Evolutionary conservation across 192 early-diverging fungal genomes (phyloP).

Genomic region (Umbelopsis ramanniana): DNA sequence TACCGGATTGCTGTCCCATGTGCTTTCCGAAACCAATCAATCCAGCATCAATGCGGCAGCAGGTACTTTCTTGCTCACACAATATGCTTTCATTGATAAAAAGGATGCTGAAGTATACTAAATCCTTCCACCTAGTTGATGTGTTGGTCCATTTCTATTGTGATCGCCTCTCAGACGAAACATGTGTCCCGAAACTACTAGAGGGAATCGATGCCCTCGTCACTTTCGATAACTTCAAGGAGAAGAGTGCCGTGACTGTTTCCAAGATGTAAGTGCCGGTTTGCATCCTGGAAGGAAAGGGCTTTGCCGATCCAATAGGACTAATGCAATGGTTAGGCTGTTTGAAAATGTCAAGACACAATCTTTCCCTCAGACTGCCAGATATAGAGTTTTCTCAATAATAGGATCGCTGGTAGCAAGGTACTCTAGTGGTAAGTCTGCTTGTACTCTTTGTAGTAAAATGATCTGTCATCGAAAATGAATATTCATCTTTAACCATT

Average conservation of each 20-base stretch:
- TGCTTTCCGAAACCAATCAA: conserved; percentile 54
- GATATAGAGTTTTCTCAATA: conserved; percentile 74
- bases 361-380: conserved; percentile 84
- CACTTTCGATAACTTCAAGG: conserved; percentile 62
- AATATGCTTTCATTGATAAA: not conserved
- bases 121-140: conserved; percentile 43
- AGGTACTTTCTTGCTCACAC: conserved; percentile 38
- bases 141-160: conserved; percentile 77
- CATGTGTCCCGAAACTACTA: conserved; percentile 68
- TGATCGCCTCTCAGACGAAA: conserved; percentile 72
- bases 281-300: not conserved
- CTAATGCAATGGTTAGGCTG: conserved; percentile 56
- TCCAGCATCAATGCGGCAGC: conserved; percentile 54
- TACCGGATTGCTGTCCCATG: conserved; percentile 66
- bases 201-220: conserved; percentile 66
- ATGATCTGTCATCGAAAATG: conserved; percentile 14
- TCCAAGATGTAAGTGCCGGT: conserved; percentile 50
- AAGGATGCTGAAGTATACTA: not conserved
- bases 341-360: conserved; percentile 91
- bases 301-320: not conserved
- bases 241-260: conserved; percentile 54
- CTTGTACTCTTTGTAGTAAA: no score
- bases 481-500: conserved; percentile 33
- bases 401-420: conserved; percentile 70
- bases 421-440: conserved; percentile 55